Evolutionary conservation across 352 stramenopile species (phyloP).

Genomic region (Pythium angustatum): DNA sequence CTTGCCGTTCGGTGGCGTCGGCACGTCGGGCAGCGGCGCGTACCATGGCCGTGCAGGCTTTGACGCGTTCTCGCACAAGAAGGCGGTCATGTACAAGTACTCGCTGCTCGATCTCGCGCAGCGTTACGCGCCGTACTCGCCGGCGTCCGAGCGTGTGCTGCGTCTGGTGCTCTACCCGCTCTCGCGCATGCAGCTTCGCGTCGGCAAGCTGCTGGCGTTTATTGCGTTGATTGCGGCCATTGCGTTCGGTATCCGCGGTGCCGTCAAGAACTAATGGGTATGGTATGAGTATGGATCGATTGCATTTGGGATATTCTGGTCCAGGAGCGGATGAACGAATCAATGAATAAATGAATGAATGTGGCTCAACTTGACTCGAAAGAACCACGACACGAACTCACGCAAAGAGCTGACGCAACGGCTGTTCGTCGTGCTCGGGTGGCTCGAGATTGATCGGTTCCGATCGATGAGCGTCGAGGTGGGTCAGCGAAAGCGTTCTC

Average conservation of each 20-base stretch:
- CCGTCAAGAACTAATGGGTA: constrained; percentile 1
- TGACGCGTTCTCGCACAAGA: constrained; percentile 70
- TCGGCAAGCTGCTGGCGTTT: constrained; percentile 35
- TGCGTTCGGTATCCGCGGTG: constrained; percentile 16
- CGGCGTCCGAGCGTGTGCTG: constrained; percentile 38
- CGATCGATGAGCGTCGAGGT: no score
- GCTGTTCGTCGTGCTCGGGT: no score
- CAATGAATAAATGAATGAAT: no score
- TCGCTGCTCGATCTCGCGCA: constrained; percentile 54
- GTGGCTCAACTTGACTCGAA: no score
- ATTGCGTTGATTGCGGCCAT: constrained; percentile 14
- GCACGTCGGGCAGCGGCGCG: constrained; percentile 67
- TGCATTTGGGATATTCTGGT: no score
- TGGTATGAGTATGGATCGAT: no score
- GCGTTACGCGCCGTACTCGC: constrained; percentile 61
- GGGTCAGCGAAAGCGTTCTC: no score
- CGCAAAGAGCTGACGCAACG: no score
- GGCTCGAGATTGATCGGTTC: no score
- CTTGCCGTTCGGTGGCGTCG: constrained; percentile 41
- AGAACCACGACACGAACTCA: no score
- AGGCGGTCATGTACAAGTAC: constrained; percentile 72
- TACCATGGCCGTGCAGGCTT: constrained; percentile 88
- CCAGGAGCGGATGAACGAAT: no score
- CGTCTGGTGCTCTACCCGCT: constrained; percentile 46
- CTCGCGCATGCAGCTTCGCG: constrained; percentile 41